Evolutionary conservation across 2,329 filamentous ascomycete species (phyloP), one percentile per base, ranked within the genome.

Genomic region (Emmonsiellopsis sp.): DNA sequence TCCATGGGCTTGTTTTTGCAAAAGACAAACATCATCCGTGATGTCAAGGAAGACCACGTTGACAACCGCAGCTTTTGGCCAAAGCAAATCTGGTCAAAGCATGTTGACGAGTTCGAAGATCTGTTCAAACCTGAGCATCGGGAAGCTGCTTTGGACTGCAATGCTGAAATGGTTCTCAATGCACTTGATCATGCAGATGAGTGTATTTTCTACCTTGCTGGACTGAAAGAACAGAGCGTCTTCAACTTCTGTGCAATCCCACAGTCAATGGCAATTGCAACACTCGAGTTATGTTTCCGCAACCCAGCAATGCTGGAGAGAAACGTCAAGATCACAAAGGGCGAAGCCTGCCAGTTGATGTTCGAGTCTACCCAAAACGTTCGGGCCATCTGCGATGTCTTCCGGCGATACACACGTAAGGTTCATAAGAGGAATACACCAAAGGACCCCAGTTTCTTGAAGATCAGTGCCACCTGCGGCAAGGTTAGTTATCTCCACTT

Each of bases 161-260:
- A 85, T 62, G 95, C 92, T 1, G 89, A 96, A 66, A 95, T 98
- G 91, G 84, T 97, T 6, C 78, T 97, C 55, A 89, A 93, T 63
- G 89, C 92, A 5, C 78, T 98, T 43, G 83, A 84, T 65, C 87
- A 95, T 61, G 86, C 82, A 4, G 90, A 96, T 59, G 90, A 97
- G 66, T 97, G 92, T 67, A 74, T 98, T n/a, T 96, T 91, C 76
- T 98, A 97, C 74, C 89, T 98, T 76, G 92, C 92, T 5, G 93
- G 88, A 46, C 83, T 98, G 59, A 85, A 86, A 61, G 93, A 98
- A 67, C 93, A 98, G 75, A 95, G 89, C 67, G 89, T 95, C 30
- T 98, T 98, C 82, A 98, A 98, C 79, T 98, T 98, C 70, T 90
- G 90, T 47, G 92, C 92, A 54, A 98, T 98, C 59, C 93, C 93